Evolutionary conservation across 495 filamentous ascomycete species (phyloP).

Genomic region (Neurospora sp.): DNA sequence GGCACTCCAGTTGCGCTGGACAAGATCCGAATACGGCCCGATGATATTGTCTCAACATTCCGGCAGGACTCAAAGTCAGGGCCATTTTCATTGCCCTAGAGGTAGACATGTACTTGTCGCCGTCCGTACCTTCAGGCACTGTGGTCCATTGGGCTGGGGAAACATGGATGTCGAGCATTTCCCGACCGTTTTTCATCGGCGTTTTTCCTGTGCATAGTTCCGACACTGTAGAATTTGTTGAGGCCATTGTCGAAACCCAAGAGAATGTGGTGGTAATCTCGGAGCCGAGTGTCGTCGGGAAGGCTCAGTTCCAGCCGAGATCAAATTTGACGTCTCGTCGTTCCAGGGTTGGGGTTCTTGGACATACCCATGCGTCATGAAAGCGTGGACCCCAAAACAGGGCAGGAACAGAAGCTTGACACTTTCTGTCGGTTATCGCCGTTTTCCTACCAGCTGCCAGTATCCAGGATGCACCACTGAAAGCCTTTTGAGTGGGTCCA

Average conservation of each 20-base stretch:
- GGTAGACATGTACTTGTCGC: not conserved
- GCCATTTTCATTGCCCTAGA: not conserved
- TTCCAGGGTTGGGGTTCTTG: not conserved
- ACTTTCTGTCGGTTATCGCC: not conserved
- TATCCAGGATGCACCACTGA: not conserved
- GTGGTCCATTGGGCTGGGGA: not conserved
- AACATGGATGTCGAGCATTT: not conserved
- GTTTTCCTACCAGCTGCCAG: not conserved
- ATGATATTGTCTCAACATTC: not conserved
- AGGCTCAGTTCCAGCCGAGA: not conserved
- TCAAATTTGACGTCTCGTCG: not conserved
- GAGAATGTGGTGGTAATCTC: not conserved
- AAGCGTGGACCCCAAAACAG: not conserved
- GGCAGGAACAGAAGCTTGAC: not conserved
- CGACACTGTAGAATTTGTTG: not conserved
- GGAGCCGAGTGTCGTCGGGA: not conserved
- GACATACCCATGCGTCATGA: not conserved
- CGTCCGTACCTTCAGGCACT: not conserved
- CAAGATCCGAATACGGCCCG: not conserved
- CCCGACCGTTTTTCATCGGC: not conserved
- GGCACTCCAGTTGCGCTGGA: not conserved
- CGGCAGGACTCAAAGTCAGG: not conserved
- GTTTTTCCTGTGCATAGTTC: not conserved
- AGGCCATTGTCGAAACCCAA: not conserved
- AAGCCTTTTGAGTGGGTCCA: not conserved